Evolutionary conservation across 495 filamentous ascomycete genomes (phyloP).

Genomic region (Aspergillus ostianus): DNA sequence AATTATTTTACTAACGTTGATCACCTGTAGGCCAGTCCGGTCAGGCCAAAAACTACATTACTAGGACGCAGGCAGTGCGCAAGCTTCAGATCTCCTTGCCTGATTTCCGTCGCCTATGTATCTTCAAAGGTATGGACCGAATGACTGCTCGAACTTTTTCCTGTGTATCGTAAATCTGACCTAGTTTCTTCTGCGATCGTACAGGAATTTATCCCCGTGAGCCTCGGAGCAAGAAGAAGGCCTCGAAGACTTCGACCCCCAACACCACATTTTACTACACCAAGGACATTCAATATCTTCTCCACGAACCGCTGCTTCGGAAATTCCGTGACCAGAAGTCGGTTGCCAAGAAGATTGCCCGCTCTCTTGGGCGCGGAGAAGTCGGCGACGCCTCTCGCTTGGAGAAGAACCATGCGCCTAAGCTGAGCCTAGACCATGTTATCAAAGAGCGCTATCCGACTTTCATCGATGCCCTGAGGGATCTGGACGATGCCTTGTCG

Average conservation of each 20-base stretch:
- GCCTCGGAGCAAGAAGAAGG: slow-evolving; percentile 94
- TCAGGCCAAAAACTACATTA: slow-evolving; percentile 97
- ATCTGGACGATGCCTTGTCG: slow-evolving; percentile 94
- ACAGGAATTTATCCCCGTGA: slow-evolving; percentile 93
- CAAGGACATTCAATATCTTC: slow-evolving; percentile 96
- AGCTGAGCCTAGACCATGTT: slow-evolving; percentile 89
- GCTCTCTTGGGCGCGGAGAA: slow-evolving; percentile 87
- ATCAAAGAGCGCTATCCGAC: slow-evolving; percentile 98
- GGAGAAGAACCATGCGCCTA: slow-evolving; percentile 81
- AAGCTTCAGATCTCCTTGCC: slow-evolving; percentile 96
- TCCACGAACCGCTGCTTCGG: slow-evolving; percentile 91
- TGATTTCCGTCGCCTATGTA: slow-evolving; percentile 96
- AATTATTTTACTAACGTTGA: slow-evolving; percentile 18
- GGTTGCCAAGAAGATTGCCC: slow-evolving; percentile 92
- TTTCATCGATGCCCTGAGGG: slow-evolving; percentile 89
- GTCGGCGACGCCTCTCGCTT: slow-evolving; percentile 78
- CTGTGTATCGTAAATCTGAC: neutral
- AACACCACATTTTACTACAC: slow-evolving; percentile 98
- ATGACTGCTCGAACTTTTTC: neutral
- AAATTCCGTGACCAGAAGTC: slow-evolving; percentile 98
- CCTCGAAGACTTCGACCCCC: slow-evolving; percentile 81
- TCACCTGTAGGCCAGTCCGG: slow-evolving; percentile 68
- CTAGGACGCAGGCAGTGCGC: slow-evolving; percentile 90
- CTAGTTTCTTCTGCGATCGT: slow-evolving; percentile 13
- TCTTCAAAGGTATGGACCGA: slow-evolving; percentile 75